Conservation (phyloP, 139 green algal species). For the Coelastrella sp. region DNA sequence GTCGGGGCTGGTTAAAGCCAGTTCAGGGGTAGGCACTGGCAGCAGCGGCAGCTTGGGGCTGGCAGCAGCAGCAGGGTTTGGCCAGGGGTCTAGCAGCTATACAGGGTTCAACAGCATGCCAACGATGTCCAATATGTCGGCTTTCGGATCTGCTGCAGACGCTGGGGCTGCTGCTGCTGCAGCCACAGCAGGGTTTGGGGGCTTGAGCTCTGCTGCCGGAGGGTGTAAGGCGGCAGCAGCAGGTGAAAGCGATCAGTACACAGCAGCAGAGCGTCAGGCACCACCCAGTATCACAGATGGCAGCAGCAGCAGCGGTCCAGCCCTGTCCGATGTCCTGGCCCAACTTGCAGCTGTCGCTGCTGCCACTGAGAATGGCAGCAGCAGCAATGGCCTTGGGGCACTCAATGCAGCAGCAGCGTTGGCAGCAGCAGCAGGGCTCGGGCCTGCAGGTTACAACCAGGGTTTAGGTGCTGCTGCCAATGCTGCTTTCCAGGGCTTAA, state of each 20-base stretch:
- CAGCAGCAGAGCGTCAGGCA: too few species aligned
- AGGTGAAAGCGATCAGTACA: too few species aligned
- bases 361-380: not conserved
- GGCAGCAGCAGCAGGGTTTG: constrained; percentile 18
- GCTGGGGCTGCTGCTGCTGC: not conserved
- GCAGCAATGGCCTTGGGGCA: not conserved
- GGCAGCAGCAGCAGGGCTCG: constrained; percentile 35
- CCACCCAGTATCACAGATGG: not conserved
- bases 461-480: not conserved
- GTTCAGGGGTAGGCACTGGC: not conserved
- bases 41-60: not conserved
- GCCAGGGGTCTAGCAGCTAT: not conserved
- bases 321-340: not conserved
- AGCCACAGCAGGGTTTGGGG: not conserved
- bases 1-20: not conserved
- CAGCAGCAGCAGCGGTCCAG: constrained; percentile 15
- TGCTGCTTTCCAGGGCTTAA: not conserved
- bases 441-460: not conserved
- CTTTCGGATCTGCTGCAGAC: not conserved
- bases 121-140: not conserved
- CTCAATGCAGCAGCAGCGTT: constrained; percentile 17
- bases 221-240: too few species aligned
- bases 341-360: constrained; percentile 17
- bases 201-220: not conserved
- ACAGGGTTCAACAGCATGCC: not conserved